These are phyloP conservation scores for Malassezia cuniculi DNA, from an alignment of 1,284 basidiomycete genomes.

Conservation along the genomic window DNA sequence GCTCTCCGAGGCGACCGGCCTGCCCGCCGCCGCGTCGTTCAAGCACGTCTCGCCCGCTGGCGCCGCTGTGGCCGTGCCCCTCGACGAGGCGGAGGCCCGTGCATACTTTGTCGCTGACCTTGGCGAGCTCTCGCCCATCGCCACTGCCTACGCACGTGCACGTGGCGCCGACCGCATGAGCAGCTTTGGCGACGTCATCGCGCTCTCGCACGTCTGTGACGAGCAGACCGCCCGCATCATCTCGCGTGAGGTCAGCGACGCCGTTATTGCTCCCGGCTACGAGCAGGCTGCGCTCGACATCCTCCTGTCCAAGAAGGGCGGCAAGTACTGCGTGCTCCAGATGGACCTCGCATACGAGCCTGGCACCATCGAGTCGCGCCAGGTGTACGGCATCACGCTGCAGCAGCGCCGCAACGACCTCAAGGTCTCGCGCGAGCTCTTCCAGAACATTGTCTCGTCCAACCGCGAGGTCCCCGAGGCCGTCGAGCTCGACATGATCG, in stretches of 20 bases:
- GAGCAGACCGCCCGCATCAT: constrained; percentile 89
- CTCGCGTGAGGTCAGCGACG: constrained; percentile 92
- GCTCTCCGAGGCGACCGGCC: constrained; percentile 61
- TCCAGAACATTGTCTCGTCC: constrained; percentile 74
- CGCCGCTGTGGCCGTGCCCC: constrained; percentile 57
- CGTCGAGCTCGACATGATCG: constrained; percentile 37
- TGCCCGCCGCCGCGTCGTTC: constrained; percentile 95
- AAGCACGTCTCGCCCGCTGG: constrained; percentile 98
- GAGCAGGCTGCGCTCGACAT: constrained; percentile 76
- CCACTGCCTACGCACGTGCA: constrained; percentile 86
- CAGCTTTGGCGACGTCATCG: constrained; percentile 97
- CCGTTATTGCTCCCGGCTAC: constrained; percentile 91
- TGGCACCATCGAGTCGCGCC: constrained; percentile 63
- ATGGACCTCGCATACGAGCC: constrained; percentile 41
- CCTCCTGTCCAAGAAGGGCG: constrained; percentile 88
- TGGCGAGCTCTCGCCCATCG: constrained; percentile 73
- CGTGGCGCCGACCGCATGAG: constrained; percentile 98
- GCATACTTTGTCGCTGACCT: constrained; percentile 95
- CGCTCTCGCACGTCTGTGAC: constrained; percentile 81
- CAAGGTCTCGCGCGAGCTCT: constrained; percentile 70
- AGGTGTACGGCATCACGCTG: constrained; percentile 83
- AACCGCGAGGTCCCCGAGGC: constrained; percentile 56
- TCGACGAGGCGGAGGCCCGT: constrained; percentile 74
- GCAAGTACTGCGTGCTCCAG: constrained; percentile 89
- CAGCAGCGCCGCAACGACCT: constrained; percentile 85